Base-by-base conservation (phyloP, 1,284 basidiomycete species). In the Rhodotorula mucilaginosa region DNA sequence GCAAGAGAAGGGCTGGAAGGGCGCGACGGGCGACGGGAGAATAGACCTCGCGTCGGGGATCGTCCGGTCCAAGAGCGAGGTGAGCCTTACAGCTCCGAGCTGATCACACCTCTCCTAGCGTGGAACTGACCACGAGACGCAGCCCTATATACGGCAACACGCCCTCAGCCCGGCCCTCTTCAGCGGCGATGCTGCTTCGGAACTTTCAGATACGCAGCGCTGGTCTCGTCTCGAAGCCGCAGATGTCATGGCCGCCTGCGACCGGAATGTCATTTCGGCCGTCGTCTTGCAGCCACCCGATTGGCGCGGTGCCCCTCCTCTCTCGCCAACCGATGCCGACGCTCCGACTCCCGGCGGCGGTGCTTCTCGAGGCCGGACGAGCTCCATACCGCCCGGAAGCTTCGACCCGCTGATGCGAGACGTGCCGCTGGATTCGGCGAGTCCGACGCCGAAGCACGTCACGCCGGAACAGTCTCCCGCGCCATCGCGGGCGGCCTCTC, bases 121-220 rank as follows among this genome's bases (percentile, higher is more conserved):
- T 13, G 39, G 10, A 13, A 44, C 39, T 44, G 10, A 44, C 12
- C 39, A 44, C 39, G 10, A 44, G 12, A 44, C 66, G 19, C 75
- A 93, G 89, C 83, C 85, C 46, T 81, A 92, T 58, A 81, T 93
- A 58, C 87, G 88, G n/a, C 84, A 85, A 61, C 89, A 91, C 78
- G 84, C 87, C 51, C 85, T 90, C 67, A 90, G 93, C 79, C 88
- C 91, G 3, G 82, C 87, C 21, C 83, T 93, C 67, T 85, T 92
- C 71, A 87, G 85, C 84, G 84, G 85, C 54, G 87, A 89, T 76
- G 85, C 87, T 63, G 79, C 81, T 18, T 83, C 84, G 13, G 92
- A 95, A 76, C 83, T 92, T 12, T 83, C 83, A 7, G 84, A 87
- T 74, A 83, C 84, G 26, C 85, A 87, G 72, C 86, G 88, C 68